These are phyloP conservation scores for Pleomassaria siparia DNA, from an alignment of 2,329 filamentous ascomycete species.

Conservation along the genomic window DNA sequence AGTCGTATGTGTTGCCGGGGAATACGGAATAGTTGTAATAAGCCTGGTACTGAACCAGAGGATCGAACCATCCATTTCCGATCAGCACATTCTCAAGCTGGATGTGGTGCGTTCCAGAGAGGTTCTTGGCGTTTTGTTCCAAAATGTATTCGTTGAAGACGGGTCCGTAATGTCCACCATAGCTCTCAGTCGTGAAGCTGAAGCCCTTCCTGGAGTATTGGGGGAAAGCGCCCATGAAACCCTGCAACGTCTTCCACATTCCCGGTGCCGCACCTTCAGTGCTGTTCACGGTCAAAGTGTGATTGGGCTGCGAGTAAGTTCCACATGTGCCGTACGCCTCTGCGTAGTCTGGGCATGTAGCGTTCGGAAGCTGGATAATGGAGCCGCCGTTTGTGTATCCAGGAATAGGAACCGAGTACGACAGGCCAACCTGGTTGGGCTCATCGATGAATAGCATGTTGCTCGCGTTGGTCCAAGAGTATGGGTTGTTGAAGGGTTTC, in stretches of 20 bases:
- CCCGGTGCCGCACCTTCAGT: slow-evolving; percentile 58
- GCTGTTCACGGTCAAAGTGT: slow-evolving; percentile 54
- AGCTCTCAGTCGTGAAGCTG: slow-evolving; percentile 59
- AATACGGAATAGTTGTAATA: slow-evolving; percentile 61
- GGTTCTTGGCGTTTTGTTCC: slow-evolving; percentile 48
- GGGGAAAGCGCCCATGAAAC: slow-evolving; percentile 64
- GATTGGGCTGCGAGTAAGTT: slow-evolving; percentile 57
- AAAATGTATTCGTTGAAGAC: slow-evolving; percentile 56
- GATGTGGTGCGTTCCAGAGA: slow-evolving; percentile 50
- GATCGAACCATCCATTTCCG: slow-evolving; percentile 62
- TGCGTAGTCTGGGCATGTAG: slow-evolving; percentile 55
- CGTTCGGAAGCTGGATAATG: slow-evolving; percentile 50
- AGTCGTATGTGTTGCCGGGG: slow-evolving; percentile 61
- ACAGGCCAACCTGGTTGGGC: slow-evolving; percentile 62
- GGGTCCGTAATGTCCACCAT: slow-evolving; percentile 61
- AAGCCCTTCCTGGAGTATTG: slow-evolving; percentile 50
- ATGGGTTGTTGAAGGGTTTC: slow-evolving; percentile 60
- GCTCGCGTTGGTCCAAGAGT: slow-evolving; percentile 63
- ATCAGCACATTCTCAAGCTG: slow-evolving; percentile 55
- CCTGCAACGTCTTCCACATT: slow-evolving; percentile 64
- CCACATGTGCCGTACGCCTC: slow-evolving; percentile 49
- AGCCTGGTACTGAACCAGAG: slow-evolving; percentile 57
- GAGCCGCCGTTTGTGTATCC: slow-evolving; percentile 40
- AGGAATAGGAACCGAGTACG: slow-evolving; percentile 52
- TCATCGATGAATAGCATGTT: slow-evolving; percentile 73